These are phyloP conservation scores for Pythium vanterpoolii DNA, from an alignment of 352 stramenopile genomes.

Conservation along the genomic window DNA sequence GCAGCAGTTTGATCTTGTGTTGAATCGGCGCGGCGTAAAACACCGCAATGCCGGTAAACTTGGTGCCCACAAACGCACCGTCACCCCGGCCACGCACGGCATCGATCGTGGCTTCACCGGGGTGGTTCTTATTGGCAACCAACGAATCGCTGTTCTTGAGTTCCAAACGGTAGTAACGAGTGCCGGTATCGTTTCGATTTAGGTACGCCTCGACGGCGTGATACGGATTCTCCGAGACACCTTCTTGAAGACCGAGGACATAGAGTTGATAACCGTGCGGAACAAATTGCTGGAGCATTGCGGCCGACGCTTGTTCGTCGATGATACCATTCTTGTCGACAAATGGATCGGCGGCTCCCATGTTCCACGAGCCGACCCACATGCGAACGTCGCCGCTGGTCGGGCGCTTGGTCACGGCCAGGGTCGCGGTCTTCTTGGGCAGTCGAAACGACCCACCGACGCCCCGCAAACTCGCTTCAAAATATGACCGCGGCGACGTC, in stretches of 20 bases:
- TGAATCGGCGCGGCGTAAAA: slow-evolving; percentile 60
- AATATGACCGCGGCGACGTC: slow-evolving; percentile 64
- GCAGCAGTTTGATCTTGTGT: slow-evolving; percentile 69
- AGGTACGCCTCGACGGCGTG: slow-evolving; percentile 74
- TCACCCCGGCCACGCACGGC: slow-evolving; percentile 76
- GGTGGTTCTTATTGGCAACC: slow-evolving; percentile 63
- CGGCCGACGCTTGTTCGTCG: slow-evolving; percentile 62
- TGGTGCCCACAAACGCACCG: slow-evolving; percentile 78
- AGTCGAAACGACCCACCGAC: slow-evolving; percentile 37
- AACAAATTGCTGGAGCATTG: slow-evolving; percentile 74
- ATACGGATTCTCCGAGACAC: slow-evolving; percentile 84
- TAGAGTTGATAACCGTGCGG: slow-evolving; percentile 86
- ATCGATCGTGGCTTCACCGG: slow-evolving; percentile 67
- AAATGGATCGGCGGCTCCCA: slow-evolving; percentile 79
- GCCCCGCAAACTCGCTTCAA: slow-evolving; percentile 43
- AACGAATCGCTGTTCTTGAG: slow-evolving; percentile 73
- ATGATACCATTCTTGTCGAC: slow-evolving; percentile 67
- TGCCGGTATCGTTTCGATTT: slow-evolving; percentile 61
- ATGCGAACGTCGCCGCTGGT: slow-evolving; percentile 58
- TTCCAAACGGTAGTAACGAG: slow-evolving; percentile 68
- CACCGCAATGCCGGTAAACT: slow-evolving; percentile 82
- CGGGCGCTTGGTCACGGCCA: slow-evolving; percentile 27
- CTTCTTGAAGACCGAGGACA: slow-evolving; percentile 81
- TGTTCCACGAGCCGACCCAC: slow-evolving; percentile 88
- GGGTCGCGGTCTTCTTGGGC: slow-evolving; percentile 11